These are phyloP conservation scores for Naganishia albida DNA, from an alignment of 1,284 basidiomycete genomes.

Conservation along the genomic window DNA sequence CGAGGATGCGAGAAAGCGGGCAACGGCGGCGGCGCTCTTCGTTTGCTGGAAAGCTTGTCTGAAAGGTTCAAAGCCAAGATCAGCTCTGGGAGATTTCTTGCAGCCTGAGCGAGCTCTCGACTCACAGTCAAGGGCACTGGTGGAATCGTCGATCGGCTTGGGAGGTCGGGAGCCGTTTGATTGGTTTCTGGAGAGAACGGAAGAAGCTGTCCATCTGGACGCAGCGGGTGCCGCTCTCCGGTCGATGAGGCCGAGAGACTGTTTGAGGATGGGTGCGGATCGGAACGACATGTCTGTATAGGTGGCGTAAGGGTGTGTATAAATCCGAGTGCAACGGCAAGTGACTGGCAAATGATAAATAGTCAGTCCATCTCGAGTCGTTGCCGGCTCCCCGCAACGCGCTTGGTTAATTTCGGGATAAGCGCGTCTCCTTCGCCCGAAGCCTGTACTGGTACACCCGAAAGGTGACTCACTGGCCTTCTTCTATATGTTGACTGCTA, in stretches of 20 bases:
- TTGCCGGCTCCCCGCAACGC: not conserved
- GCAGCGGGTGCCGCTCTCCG: slow-evolving; percentile 14
- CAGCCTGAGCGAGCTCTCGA: slow-evolving; percentile 42
- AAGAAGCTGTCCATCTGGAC: slow-evolving; percentile 10
- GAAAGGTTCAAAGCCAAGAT: slow-evolving; percentile 7
- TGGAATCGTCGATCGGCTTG: slow-evolving; percentile 77
- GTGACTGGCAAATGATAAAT: not conserved
- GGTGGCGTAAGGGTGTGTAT: not conserved
- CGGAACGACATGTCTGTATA: slow-evolving; percentile 19
- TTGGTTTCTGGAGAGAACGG: slow-evolving; percentile 9
- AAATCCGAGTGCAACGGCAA: not conserved
- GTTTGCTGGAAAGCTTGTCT: slow-evolving; percentile 52
- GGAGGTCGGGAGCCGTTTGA: slow-evolving; percentile 37
- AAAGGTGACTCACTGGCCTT: slow-evolving; percentile 1
- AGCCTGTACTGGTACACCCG: not conserved
- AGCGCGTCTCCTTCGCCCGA: slow-evolving; percentile 10
- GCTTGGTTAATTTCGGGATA: slow-evolving; percentile 8
- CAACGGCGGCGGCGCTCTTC: slow-evolving; percentile 48
- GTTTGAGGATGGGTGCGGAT: slow-evolving; percentile 15
- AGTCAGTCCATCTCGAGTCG: not conserved
- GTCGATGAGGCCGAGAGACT: slow-evolving; percentile 26
- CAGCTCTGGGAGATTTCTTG: slow-evolving; percentile 49
- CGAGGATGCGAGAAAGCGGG: slow-evolving; percentile 42
- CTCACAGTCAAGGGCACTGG: slow-evolving; percentile 94
- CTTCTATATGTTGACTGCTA: no score